Base-by-base conservation (phyloP, 2,329 filamentous ascomycete genomes). In the Colletotrichum trifolii region DNA sequence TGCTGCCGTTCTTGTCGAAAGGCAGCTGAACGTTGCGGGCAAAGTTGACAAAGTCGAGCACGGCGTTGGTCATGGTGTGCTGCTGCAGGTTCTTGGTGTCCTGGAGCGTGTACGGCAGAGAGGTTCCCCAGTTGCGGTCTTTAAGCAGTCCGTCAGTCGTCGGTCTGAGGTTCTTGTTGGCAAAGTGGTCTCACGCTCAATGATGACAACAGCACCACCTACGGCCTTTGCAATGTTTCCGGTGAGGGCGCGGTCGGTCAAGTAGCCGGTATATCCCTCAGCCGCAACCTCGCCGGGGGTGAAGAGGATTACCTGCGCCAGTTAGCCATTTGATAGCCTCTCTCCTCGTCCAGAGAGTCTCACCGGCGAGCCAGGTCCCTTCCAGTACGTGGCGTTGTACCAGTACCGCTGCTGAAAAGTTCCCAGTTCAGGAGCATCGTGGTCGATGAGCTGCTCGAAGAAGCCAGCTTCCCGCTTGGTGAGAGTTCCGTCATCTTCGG, bases 381-480 rank as follows among this genome's bases (percentile, higher is more conserved):
- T 76, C 83, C 83, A 88, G 68, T 74, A 82, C 42, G 82, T 78
- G 1, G 78, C 76, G 69, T 81, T 83, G 71, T 79, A 87, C 77
- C 80, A 86, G 71, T 81, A 87, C 46, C 81, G 78, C 73, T 87
- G 84, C 35, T 78, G 75, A 38, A 66, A 66, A 25, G 63, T 66
- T 12, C 63, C 63, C 11, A 85, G 74, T n/a, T 75, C 75, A 1
- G 85, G 85, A 68, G 87, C 77, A 5, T 79, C 74, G 73, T 90
- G 87, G 70, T 90, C 86, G 53, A 89, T 83, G 58, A 85, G 77
- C 73, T 89, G 87, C 67, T 83, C 72, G 64, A 87, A 88, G 47
- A 47, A 43, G 1, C 36, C 50, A 15, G 53, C 47, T 12, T 53
- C 63, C n/a, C 63, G 59, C 59, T 66, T 66, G 42, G 11, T 17